Base-by-base conservation (phyloP, 768 basidiomycete species). In the Xanthoconium purpureum region DNA sequence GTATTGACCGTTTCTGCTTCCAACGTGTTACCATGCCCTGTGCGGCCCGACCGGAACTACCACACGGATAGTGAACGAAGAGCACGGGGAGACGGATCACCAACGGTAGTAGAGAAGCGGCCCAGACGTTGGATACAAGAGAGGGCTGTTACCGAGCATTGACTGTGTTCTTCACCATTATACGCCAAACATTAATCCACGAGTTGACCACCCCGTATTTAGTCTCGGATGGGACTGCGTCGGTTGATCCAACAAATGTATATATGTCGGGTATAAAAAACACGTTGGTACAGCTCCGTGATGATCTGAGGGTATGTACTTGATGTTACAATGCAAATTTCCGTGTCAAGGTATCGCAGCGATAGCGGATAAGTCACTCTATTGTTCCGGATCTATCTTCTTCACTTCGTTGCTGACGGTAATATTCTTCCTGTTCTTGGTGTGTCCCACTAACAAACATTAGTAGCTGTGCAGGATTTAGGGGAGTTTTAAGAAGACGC, bases 91-190 rank as follows among this genome's bases (percentile, higher is more conserved):
- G 49, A 51, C 57, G 60, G 50, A 46, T 52, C 59, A 24, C 57
- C 65, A 35, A 75, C 77, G 35, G 79, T 85, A 29, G 78, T 78
- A 20, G 80, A 85, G 61, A 89, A 83, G 73, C 75, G 80, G 50
- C 85, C 87, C 13, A 79, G 83, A 63, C 79, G 88, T 60, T 93
- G 91, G 91, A 91, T 93, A 67, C 87, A 91, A 72, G 91, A 93
- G 72, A 87, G 73, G 59, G 43, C 38, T 45, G 52, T 63, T 36
- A 35, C 62, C 17, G 63, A 63, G 40, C 57, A 40, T 54, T 66
- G 46, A 62, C 24, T 15, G 43, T 40, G 24, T 14, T 54, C 53
- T 43, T 11, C 43, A 44, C 50, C 42, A 29, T 29, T 44, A 40
- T 52, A 40, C 39, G 37, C 43, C 24, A 40, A 35, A 12, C 51